Conservation (phyloP, 2,329 filamentous ascomycete genomes). For the Dactylellina cionopaga region DNA sequence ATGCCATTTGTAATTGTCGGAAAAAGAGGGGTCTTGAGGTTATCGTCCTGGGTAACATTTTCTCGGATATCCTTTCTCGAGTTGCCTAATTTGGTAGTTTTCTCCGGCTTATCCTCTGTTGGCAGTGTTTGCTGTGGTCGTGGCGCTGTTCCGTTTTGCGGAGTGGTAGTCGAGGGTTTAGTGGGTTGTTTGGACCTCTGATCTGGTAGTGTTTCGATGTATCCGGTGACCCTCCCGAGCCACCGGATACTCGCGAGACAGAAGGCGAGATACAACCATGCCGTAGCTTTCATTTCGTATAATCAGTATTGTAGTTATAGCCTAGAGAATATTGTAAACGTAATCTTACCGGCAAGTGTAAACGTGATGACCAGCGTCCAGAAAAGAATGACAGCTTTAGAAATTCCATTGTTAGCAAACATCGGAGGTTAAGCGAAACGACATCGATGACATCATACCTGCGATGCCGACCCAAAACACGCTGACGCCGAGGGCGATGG, state of each 20-base stretch:
- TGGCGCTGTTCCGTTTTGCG: not conserved
- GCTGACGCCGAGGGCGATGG: conserved; percentile 17
- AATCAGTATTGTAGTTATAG: not conserved
- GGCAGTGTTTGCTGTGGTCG: no score
- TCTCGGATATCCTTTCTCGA: no score
- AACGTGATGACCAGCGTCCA: conserved; percentile 42
- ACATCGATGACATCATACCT: conserved; percentile 36
- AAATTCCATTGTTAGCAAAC: not conserved
- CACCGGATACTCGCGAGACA: conserved; percentile 19
- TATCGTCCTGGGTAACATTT: no score
- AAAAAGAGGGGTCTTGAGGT: no score
- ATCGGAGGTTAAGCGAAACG: conserved; percentile 1
- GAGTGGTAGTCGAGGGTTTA: not conserved
- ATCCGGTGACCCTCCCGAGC: conserved; percentile 28
- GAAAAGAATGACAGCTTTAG: conserved; percentile 38
- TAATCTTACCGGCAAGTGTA: conserved; percentile 32
- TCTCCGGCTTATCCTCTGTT: no score
- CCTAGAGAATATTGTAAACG: not conserved
- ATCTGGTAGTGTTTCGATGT: conserved; percentile 17
- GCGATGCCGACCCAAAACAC: conserved; percentile 40
- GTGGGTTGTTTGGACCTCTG: not conserved
- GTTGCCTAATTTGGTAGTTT: no score
- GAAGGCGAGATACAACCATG: conserved; percentile 33
- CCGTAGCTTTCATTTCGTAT: conserved; percentile 16
- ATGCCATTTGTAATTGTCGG: no score